These are phyloP conservation scores for Thyridium curvatum DNA, from an alignment of 2,329 filamentous ascomycete genomes.

Conservation along the genomic window DNA sequence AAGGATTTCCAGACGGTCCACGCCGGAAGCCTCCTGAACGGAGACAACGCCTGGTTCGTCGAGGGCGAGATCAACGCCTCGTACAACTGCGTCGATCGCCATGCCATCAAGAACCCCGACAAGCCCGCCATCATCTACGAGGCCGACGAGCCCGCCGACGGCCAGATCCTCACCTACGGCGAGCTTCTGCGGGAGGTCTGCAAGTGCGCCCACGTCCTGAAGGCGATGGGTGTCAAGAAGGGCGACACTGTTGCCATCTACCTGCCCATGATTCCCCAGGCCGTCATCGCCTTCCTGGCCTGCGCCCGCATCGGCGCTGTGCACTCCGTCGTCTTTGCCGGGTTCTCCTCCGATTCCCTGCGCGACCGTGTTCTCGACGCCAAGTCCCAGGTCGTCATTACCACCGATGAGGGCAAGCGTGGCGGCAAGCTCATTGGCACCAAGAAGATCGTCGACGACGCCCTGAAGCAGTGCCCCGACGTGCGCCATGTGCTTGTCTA, in stretches of 20 bases:
- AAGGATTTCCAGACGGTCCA: slow-evolving; percentile 87
- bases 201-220: slow-evolving; percentile 78
- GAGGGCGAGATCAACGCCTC: slow-evolving; percentile 92
- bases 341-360: slow-evolving; percentile 93
- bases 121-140: slow-evolving; percentile 98
- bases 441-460: slow-evolving; percentile 98
- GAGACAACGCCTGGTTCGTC: slow-evolving; percentile 90
- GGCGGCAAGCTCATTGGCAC: slow-evolving; percentile 96
- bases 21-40: slow-evolving; percentile 66
- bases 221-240: slow-evolving; percentile 93
- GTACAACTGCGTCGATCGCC: slow-evolving; percentile 95
- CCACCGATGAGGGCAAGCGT: slow-evolving; percentile 94
- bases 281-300: slow-evolving; percentile 83
- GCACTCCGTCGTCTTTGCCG: slow-evolving; percentile 96
- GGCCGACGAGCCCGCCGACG: slow-evolving; percentile 82
- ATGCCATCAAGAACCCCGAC: slow-evolving; percentile 91
- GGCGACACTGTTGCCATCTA: slow-evolving; percentile 97
- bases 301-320: slow-evolving; percentile 89
- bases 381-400: slow-evolving; percentile 89
- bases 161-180: slow-evolving; percentile 84
- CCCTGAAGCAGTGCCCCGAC: slow-evolving; percentile 89
- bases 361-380: slow-evolving; percentile 92
- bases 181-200: slow-evolving; percentile 92
- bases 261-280: slow-evolving; percentile 97
- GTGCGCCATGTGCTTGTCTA: slow-evolving; percentile 83